Base-by-base conservation (phyloP, 2,329 filamentous ascomycete genomes). In the Cladosporium phlei region DNA sequence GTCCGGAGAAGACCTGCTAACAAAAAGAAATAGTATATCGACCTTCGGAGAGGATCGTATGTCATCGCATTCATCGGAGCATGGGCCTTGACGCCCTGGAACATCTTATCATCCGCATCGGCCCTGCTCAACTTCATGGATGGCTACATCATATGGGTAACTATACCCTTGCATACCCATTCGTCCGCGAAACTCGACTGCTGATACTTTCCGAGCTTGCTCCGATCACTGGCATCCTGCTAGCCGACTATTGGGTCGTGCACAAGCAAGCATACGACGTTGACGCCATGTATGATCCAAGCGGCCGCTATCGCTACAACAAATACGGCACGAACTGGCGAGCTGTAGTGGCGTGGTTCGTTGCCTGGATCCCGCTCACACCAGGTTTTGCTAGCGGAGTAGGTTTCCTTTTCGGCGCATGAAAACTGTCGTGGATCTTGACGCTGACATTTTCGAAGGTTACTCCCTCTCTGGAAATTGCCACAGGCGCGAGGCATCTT, bases 81-180 rank as follows among this genome's bases (percentile, higher is more conserved):
- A 46, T 73, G 95, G 10, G 85, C 82, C 52, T 94, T 95, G 79
- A 93, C 87, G 63, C 90, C 90, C 0, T 93, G 84, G 79, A 86
- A 86, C 50, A 77, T 95, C 0, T 78, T 95, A 8, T 81, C 77
- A 2, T 73, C 74, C n/a, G 79, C 80, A 32, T 94, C 91, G 71
- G 82, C 84, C 67, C 95, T 95, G 71, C 91, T 86, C 1, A 93
- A 87, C 3, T 95, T 95, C 62, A 79, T 96, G 1, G 93, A 86
- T 1, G 85, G 89, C 1, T 95, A 95, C 0, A 90, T 90, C 14
- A 88, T 95, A 54, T 91, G 95, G 70, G 74, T 34, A 34, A 20
- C 5, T 34, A 17, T 9, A 16, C 7, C 9, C 3, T 10, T 34
- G 16, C 5, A 11, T 10, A 34, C 27, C 43, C 25, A 30, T 48